Evolutionary conservation across 1,284 basidiomycete species (phyloP), one percentile per base, ranked within the genome.

Genomic region (Coriolopsis trogii): DNA sequence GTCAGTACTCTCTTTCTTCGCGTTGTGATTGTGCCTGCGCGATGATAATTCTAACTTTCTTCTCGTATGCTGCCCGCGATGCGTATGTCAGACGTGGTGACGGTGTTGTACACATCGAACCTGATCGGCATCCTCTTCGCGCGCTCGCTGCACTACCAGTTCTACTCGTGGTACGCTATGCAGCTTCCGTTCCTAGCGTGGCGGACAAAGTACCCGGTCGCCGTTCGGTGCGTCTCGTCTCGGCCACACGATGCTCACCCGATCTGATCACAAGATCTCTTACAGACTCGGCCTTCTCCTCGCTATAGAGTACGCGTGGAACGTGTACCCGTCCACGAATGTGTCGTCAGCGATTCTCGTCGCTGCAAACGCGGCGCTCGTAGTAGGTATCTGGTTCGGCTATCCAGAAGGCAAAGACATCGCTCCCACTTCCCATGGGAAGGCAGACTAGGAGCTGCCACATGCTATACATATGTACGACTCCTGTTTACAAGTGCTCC

Each of bases 111-210:
- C 75, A 95, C 93, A 1, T 91, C 90, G 13, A 99, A 98, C 66
- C 70, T 99, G 43, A 87, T 98, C 55, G 96, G 96, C 20, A 89
- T 99, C 28, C 62, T 91, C 4, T 98, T 91, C 68, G 92, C 97
- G 13, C 84, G 97, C n/a, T 97, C 95, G 13, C 73, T 99, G 47
- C 96, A 99, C 69, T 99, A 98, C 69, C 96, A 99, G 64, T 99
- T 99, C 72, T 98, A 98, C 70, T 88, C 91, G 4, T 99, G 96
- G 97, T 98, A 98, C 69, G 93, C 91, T 10, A 89, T 94, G 58
- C 93, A 96, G 62, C 69, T 97, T n/a, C 93, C 95, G 0, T 85
- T 96, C 63, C 72, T 99, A 23, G 73, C 84, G 5, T 95, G 86
- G 82, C 81, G 83, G 62, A 88, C 90, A 4, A 76, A 70, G 47